A percentile compares a stretch with the other conserved stretches of the same genome.
Conservation (phyloP, 2,329 filamentous ascomycete genomes). For the Neopestalotiopsis clavispora region DNA sequence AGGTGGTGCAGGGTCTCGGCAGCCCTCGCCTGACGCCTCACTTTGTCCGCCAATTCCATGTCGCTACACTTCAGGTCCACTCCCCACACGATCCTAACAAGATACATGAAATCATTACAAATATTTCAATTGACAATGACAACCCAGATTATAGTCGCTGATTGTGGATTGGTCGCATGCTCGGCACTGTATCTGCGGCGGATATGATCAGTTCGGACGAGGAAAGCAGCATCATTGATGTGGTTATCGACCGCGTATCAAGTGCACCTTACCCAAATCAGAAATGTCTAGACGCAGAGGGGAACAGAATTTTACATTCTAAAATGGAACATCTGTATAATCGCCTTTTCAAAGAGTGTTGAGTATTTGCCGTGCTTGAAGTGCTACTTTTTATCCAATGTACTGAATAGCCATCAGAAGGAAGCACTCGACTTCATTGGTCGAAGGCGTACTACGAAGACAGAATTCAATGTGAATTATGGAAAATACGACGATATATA, state of each 20-base stretch:
- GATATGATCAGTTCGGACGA: slow-evolving; percentile 18
- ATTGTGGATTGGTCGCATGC: slow-evolving; percentile 22
- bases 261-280: slow-evolving; percentile 7
- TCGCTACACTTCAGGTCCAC: slow-evolving; percentile 17
- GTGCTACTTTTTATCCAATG: no score
- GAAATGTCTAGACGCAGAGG: no score
- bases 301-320: no score
- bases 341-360: no score
- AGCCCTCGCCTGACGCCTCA: slow-evolving; percentile 30
- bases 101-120: slow-evolving; percentile 17
- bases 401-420: no score
- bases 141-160: slow-evolving; percentile 20
- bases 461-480: no score
- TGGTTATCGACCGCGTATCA: slow-evolving; percentile 14
- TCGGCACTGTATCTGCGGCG: slow-evolving; percentile 14
- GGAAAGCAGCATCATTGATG: slow-evolving; percentile 18
- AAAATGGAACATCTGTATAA: no score
- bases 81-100: slow-evolving; percentile 12
- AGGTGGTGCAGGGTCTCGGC: slow-evolving; percentile 31
- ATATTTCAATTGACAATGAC: slow-evolving; percentile 13
- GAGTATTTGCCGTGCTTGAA: no score
- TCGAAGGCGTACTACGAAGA: no score
- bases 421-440: no score
- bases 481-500: no score
- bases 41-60: slow-evolving; percentile 29